Evolutionary conservation across 495 filamentous ascomycete genomes (phyloP).

Genomic region (Aspergillus asperescens): DNA sequence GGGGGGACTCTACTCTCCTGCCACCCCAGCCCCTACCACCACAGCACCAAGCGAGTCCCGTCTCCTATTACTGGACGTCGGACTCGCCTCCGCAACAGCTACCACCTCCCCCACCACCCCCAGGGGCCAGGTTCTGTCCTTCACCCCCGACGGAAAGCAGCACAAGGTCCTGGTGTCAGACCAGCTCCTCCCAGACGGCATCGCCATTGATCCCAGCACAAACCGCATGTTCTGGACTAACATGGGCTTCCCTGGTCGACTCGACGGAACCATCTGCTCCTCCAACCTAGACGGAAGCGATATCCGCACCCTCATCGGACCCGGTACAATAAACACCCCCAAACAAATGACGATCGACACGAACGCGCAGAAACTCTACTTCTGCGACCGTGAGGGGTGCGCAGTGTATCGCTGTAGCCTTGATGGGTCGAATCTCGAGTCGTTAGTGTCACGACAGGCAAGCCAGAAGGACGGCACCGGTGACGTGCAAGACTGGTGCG

Average conservation of each 20-base stretch:
- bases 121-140: constrained; percentile 12
- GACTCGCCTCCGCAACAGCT: constrained; percentile 26
- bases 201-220: constrained; percentile 31
- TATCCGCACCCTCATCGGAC: constrained; percentile 31
- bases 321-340: constrained; percentile 44
- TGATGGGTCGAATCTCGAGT: constrained; percentile 43
- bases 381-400: constrained; percentile 52
- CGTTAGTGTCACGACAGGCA: constrained; percentile 32
- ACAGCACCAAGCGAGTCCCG: constrained; percentile 11
- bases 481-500: constrained; percentile 38
- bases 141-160: constrained; percentile 23
- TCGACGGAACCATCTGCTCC: constrained; percentile 43
- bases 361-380: constrained; percentile 37
- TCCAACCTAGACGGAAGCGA: constrained; percentile 43
- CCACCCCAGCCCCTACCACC: background rate
- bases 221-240: constrained; percentile 50
- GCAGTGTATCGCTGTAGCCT: constrained; percentile 41
- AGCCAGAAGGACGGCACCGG: constrained; percentile 27
- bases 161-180: constrained; percentile 23
- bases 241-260: constrained; percentile 39
- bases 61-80: constrained; percentile 29
- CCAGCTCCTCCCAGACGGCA: constrained; percentile 45
- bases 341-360: constrained; percentile 46
- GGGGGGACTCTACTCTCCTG: constrained; percentile 31
- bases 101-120: constrained; percentile 10